Evolutionary conservation across 225 moss, liverwort and hornwort species (phyloP).

Genomic region (Anthoceros angustus): DNA sequence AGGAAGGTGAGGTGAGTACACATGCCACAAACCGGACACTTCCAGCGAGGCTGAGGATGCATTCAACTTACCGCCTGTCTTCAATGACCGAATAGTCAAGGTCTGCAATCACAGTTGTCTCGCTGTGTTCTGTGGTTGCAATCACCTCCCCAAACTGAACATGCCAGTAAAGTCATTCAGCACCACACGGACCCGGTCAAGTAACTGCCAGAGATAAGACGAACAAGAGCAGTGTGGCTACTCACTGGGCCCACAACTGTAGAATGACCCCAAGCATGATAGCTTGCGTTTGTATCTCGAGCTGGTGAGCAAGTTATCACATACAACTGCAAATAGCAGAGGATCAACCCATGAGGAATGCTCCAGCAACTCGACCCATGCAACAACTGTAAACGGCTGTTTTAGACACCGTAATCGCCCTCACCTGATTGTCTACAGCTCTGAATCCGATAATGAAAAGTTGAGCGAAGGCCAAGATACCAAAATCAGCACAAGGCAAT

Average conservation of each 20-base stretch:
- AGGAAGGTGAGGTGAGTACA: not conserved
- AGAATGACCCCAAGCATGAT: constrained; percentile 87
- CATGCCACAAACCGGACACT: not conserved
- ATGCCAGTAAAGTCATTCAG: constrained; percentile 8
- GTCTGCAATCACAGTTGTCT: constrained; percentile 59
- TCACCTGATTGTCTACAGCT: constrained; percentile 96
- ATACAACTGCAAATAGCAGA: constrained; percentile 38
- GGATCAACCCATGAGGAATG: not conserved
- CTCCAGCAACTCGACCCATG: not conserved
- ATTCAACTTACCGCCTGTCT: constrained; percentile 38
- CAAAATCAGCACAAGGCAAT: constrained; percentile 8
- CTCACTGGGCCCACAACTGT: constrained; percentile 88
- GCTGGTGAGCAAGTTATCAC: constrained; percentile 79
- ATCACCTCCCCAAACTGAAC: constrained; percentile 77
- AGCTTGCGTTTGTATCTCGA: constrained; percentile 40
- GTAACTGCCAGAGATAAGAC: not conserved
- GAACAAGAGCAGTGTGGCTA: constrained; percentile 10
- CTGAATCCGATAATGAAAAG: constrained; percentile 16
- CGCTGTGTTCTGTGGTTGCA: constrained; percentile 77
- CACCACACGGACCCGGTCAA: not conserved
- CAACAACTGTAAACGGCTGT: not conserved
- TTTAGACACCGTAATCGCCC: not conserved
- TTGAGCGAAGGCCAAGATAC: constrained; percentile 4
- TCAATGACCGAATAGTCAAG: constrained; percentile 57
- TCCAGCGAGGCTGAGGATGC: not conserved